Evolutionary conservation across 1,139 yeast genomes (phyloP).

Genomic region (Suhomyces kunorum): DNA sequence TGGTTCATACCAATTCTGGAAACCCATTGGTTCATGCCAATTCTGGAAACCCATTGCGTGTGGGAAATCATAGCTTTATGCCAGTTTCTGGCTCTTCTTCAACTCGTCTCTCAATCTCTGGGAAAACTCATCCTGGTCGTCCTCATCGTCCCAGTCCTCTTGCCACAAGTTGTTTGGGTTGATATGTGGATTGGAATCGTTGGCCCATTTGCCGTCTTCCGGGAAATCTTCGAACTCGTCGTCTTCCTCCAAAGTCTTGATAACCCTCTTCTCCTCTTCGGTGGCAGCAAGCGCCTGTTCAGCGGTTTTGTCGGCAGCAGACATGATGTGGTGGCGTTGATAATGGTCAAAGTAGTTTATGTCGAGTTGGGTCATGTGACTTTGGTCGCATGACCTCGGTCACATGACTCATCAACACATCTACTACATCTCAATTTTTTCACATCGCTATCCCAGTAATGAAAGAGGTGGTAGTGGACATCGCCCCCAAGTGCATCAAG

Average conservation of each 20-base stretch:
- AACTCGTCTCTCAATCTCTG: conserved; percentile 59
- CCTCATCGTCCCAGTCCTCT: conserved; percentile 95
- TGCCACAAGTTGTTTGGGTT: conserved; percentile 69
- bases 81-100: conserved; percentile 26
- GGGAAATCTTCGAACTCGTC: conserved; percentile 97
- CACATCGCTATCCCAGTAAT: conserved; percentile 30
- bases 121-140: conserved; percentile 82
- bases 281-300: conserved; percentile 9
- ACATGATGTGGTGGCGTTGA: conserved; percentile 6
- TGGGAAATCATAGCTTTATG: not conserved
- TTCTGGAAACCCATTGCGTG: not conserved
- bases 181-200: conserved; percentile 41
- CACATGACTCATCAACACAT: not conserved
- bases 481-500: conserved; percentile 85
- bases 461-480: conserved; percentile 78
- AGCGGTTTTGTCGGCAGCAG: conserved; percentile 11
- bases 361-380: too few relatives aligned
- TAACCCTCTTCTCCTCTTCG: conserved; percentile 33
- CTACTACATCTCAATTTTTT: conserved; percentile 7
- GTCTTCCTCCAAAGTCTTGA: conserved; percentile 79
- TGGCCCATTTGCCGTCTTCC: conserved; percentile 62
- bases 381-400: not conserved
- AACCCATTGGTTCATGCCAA: too few relatives aligned
- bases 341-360: too few relatives aligned
- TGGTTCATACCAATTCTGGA: too few relatives aligned